Base-by-base conservation (phyloP, 306 rosid species). In the Macrotyloma uniflorum region DNA sequence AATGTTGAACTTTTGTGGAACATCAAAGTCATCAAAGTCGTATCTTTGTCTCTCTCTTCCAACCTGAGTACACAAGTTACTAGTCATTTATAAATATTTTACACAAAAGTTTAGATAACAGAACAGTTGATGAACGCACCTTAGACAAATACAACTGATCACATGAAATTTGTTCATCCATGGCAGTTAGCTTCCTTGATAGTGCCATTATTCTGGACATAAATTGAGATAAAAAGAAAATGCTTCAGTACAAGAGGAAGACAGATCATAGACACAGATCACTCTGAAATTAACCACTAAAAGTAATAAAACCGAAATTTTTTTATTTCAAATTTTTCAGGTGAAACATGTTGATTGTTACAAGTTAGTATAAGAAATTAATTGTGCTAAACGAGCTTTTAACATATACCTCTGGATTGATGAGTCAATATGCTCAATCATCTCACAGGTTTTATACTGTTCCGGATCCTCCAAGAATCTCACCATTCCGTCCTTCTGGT, bases 401-500 rank as follows among this genome's bases (percentile, higher is more conserved):
- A 18, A 55, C 35, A 62, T 62, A 51, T 85, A 89, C 96, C 92
- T 90, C 66, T 86, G 91, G 73, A 89, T 90, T 20, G 96, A 86
- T 47, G 91, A 89, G 75, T 92, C 93, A 53, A 92, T 85, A 47
- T 67, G 86, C 67, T 92, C 93, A 67, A 90, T 89, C 96, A 92
- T 89, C 80, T 83, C 83, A 81, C 93, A 90, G 20, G 89, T 70
- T 84, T 89, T 92, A 79, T 90, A 89, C 61, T 92, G 90, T 78
- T 92, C 96, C 65, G 92, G 87, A 83, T 92, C 97, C 91, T 92
- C 97, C 30, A 90, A 87, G 85, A 92, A 92, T 84, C 97, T 90
- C 68, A 90, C 96, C 97, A 90, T 92, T 76, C 96, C 97, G 68
- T 92, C 97, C 86, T 92, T 92, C 65, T 88, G 92, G 78, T 90